Base-by-base conservation (phyloP, 2,329 filamentous ascomycete species). In the Chalara sp. region DNA sequence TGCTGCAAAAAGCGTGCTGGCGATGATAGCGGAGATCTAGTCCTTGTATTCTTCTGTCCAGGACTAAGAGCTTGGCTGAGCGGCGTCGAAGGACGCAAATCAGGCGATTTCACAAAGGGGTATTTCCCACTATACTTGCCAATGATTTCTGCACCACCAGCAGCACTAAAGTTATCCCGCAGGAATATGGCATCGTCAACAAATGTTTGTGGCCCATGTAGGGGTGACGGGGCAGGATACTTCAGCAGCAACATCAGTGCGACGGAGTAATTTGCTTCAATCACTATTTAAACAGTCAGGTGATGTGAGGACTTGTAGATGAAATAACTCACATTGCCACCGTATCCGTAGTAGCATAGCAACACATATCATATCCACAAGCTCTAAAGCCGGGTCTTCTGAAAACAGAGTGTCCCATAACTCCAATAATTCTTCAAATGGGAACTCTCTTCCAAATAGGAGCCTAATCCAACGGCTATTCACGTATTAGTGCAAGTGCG, bases 391-490 rank as follows among this genome's bases (percentile, higher is more conserved):
- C 6, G 92, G 79, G 61, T 96, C 91, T 61, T 95, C 82, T 2
- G 91, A 87, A 65, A 99, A 95, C 1, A 99, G 75, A 6, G 84
- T 79, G 69, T 99, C 93, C 93, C 93, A 99, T 50, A 99, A 78
- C 28, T 81, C 73, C 37, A 99, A 78, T 40, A 91, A 78, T 55
- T 95, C 83, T 49, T 91, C 82, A 54, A 97, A 95, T 0, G 89
- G 82, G 60, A 96, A 97, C 66, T 99, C 93, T 58, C 93, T 81
- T 46, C 92, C 91, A 63, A 97, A 97, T 0, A 99, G 72, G 1
- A 99, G 79, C 31, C 93, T 83, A 52, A 97, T 87, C 93, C 93
- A 99, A 51, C 93, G 89, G 53, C 65, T 67, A 32, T 32, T 13
- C 21, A 49, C 30, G 56, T 33, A 56, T 44, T 40, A 47, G 7